These are phyloP conservation scores for Candida cerambycidarum DNA, from an alignment of 805 yeast species.

Conservation along the genomic window DNA sequence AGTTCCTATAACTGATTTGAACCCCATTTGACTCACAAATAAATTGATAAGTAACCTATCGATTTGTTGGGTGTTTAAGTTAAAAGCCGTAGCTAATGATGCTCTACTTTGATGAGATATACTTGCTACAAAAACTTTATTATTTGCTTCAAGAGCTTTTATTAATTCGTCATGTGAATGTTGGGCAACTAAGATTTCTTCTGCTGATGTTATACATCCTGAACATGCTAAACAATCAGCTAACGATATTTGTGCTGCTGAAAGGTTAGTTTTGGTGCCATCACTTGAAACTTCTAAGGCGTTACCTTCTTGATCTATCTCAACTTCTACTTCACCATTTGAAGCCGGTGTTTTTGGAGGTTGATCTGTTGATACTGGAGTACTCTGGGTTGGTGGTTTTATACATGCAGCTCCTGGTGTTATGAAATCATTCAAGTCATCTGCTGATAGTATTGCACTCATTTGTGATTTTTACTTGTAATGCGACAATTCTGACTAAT, in stretches of 20 bases:
- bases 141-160: slow-evolving; percentile 45
- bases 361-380: slow-evolving; percentile 19
- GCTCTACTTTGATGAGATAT: slow-evolving; percentile 85
- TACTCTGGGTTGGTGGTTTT: slow-evolving; percentile 52
- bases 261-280: slow-evolving; percentile 49
- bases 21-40: slow-evolving; percentile 62
- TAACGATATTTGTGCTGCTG: slow-evolving; percentile 83
- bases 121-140: slow-evolving; percentile 64
- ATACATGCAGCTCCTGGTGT: slow-evolving; percentile 94
- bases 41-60: slow-evolving; percentile 64
- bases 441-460: slow-evolving; percentile 88
- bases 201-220: slow-evolving; percentile 98
- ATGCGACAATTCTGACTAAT: slow-evolving; percentile 7
- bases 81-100: slow-evolving; percentile 71
- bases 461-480: slow-evolving; percentile 34
- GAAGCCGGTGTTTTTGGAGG: slow-evolving; percentile 16
- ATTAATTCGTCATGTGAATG: slow-evolving; percentile 84
- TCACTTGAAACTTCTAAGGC: slow-evolving; percentile 70
- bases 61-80: slow-evolving; percentile 48
- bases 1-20: slow-evolving; percentile 76
- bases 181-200: slow-evolving; percentile 84
- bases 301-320: slow-evolving; percentile 56
- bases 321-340: slow-evolving; percentile 50
- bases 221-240: slow-evolving; percentile 95
- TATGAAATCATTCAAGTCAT: slow-evolving; percentile 91